phyloP scores from a whole-genome alignment of 2,329 filamentous ascomycete genomes.

The Paecilomyces fulvus region DNA sequence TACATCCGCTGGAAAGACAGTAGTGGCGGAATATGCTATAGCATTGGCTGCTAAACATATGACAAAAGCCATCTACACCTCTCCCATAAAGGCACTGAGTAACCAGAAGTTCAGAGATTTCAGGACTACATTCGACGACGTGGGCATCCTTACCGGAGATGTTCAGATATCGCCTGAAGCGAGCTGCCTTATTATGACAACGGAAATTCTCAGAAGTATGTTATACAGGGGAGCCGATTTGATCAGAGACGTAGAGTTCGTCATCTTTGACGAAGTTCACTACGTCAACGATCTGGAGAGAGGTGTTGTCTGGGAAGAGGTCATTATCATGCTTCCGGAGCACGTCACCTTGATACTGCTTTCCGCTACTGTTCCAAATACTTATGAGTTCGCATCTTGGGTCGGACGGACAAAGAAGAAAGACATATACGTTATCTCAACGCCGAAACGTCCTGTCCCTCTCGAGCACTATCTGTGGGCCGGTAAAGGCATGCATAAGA shows the following conservation, averaged over 20 bases:
- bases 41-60: conserved; percentile 94
- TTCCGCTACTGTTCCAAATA: conserved; percentile 95
- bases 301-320: conserved; percentile 98
- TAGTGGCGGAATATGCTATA: conserved; percentile 96
- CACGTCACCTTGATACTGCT: conserved; percentile 92
- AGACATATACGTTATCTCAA: conserved; percentile 98
- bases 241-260: conserved; percentile 94
- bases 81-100: conserved; percentile 94
- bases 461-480: conserved; percentile 96
- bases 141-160: conserved; percentile 93
- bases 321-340: conserved; percentile 98
- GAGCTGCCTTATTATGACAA: conserved; percentile 98
- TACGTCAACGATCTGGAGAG: conserved; percentile 95
- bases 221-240: conserved; percentile 91
- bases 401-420: conserved; percentile 97
- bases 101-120: conserved; percentile 99
- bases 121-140: conserved; percentile 80
- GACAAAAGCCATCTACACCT: conserved; percentile 99
- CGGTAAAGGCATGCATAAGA: conserved; percentile 84
- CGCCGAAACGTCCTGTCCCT: conserved; percentile 86
- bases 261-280: conserved; percentile 98
- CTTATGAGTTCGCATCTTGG: conserved; percentile 96
- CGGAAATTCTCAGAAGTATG: conserved; percentile 96
- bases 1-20: conserved; percentile 95
- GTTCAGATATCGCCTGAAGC: conserved; percentile 97